Evolutionary conservation across 2,329 filamentous ascomycete species (phyloP).

Genomic region (Mariannaea sp.): DNA sequence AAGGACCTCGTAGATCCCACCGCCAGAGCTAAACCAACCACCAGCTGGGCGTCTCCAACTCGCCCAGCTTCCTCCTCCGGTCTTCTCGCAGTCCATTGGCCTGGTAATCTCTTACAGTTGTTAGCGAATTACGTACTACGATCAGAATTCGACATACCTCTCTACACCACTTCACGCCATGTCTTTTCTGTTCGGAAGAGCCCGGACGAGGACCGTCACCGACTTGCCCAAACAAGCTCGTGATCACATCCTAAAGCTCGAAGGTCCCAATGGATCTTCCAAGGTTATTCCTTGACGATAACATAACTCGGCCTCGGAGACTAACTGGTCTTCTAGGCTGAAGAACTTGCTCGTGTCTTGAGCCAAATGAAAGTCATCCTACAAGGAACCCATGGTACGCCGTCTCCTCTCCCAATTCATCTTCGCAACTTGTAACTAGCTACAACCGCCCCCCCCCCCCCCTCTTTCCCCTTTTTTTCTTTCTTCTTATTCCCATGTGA

Average conservation of each 20-base stretch:
- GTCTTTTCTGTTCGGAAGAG: conserved; percentile 63
- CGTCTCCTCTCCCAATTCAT: too few relatives aligned
- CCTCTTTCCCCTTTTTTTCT: neutral
- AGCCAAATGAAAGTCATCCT: conserved; percentile 90
- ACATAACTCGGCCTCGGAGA: neutral
- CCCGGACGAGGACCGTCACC: conserved; percentile 55
- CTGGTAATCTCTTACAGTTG: neutral
- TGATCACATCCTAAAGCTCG: conserved; percentile 58
- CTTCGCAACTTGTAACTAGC: too few relatives aligned
- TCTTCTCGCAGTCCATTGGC: neutral
- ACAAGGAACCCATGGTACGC: conserved; percentile 86
- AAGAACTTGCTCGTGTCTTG: conserved; percentile 85
- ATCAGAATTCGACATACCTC: neutral
- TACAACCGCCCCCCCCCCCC: neutral
- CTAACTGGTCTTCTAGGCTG: conserved; percentile 59
- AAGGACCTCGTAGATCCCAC: neutral
- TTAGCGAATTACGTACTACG: neutral
- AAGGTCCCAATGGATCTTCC: conserved; percentile 52
- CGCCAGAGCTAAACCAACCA: too few relatives aligned
- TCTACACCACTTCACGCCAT: conserved; percentile 38
- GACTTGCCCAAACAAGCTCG: conserved; percentile 62
- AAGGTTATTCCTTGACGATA: conserved; percentile 47
- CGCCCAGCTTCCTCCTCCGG: neutral
- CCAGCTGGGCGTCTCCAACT: neutral
- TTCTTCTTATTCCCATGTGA: too few relatives aligned